phyloP scores from a whole-genome alignment of 2,329 filamentous ascomycete species.

The Epichloe elymi region DNA sequence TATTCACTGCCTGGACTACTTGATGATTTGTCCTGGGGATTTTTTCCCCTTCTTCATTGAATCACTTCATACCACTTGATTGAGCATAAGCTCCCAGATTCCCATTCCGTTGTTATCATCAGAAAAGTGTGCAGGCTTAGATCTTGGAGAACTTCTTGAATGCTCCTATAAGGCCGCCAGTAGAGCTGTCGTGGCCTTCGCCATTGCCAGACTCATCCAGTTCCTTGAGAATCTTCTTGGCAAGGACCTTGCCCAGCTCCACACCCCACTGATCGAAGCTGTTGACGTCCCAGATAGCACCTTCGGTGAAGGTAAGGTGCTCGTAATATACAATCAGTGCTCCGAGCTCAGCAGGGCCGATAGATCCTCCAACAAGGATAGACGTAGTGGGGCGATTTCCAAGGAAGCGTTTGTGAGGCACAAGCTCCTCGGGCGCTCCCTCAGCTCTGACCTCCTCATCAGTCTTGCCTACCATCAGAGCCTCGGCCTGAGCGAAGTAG shows the following conservation, averaged over 20 bases:
- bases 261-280: slow-evolving; percentile 99
- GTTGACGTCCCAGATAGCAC: slow-evolving; percentile 98
- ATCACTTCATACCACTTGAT: not conserved
- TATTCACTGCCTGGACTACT: not conserved
- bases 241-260: slow-evolving; percentile 89
- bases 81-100: not conserved
- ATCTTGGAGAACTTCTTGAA: slow-evolving; percentile 65
- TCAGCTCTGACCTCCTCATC: slow-evolving; percentile 67
- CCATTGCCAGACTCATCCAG: slow-evolving; percentile 65
- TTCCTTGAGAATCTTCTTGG: slow-evolving; percentile 82
- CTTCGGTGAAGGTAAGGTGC: slow-evolving; percentile 95
- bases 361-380: slow-evolving; percentile 78
- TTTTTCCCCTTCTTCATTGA: not conserved
- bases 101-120: not conserved
- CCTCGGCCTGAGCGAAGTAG: slow-evolving; percentile 82
- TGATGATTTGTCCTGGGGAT: not conserved
- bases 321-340: slow-evolving; percentile 98
- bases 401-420: slow-evolving; percentile 98
- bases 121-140: slow-evolving; percentile 18
- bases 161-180: slow-evolving; percentile 74
- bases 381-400: slow-evolving; percentile 95
- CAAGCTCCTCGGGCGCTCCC: slow-evolving; percentile 58
- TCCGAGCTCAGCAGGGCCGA: slow-evolving; percentile 85
- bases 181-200: slow-evolving; percentile 70
- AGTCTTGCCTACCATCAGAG: slow-evolving; percentile 83